Conservation (phyloP, 2,329 filamentous ascomycete genomes). For the Aspergillus piperis region DNA sequence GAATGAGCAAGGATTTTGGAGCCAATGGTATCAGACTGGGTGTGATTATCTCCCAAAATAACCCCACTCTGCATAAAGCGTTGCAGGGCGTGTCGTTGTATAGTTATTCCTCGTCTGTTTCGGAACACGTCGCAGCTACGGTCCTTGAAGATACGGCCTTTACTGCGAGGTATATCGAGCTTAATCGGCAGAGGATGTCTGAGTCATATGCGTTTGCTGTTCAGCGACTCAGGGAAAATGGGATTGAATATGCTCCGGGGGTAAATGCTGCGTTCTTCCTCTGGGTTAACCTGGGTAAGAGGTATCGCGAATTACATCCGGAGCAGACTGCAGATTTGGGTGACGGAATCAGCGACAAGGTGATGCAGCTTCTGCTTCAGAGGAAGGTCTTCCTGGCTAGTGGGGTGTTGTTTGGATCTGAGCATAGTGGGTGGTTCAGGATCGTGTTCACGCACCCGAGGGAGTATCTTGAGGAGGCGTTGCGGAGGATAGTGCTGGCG, state of each 20-base stretch:
- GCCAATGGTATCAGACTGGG: conserved; percentile 59
- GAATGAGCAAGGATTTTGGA: conserved; percentile 56
- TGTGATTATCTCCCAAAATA: conserved; percentile 48
- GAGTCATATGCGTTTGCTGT: conserved; percentile 45
- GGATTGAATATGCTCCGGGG: conserved; percentile 50
- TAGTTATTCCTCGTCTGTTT: conserved; percentile 49
- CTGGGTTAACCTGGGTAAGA: conserved; percentile 52
- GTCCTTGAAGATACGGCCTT: conserved; percentile 50
- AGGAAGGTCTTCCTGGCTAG: conserved; percentile 40
- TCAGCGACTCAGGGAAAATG: conserved; percentile 41
- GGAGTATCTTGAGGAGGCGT: not conserved
- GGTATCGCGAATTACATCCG: conserved; percentile 27
- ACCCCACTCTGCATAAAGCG: conserved; percentile 42
- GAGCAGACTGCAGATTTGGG: conserved; percentile 2
- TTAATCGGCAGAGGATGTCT: conserved; percentile 47
- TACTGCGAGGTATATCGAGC: conserved; percentile 47
- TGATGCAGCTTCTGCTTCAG: conserved; percentile 40
- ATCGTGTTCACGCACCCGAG: conserved; percentile 34
- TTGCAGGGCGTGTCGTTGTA: conserved; percentile 48
- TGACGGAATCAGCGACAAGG: conserved; percentile 25
- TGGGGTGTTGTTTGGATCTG: conserved; percentile 39
- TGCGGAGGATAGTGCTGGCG: not conserved
- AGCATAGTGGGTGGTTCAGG: conserved; percentile 47
- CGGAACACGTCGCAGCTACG: conserved; percentile 40
- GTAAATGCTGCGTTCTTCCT: conserved; percentile 61